Conservation (phyloP, 257 asterid genomes). For the Mitragyna speciosa region DNA sequence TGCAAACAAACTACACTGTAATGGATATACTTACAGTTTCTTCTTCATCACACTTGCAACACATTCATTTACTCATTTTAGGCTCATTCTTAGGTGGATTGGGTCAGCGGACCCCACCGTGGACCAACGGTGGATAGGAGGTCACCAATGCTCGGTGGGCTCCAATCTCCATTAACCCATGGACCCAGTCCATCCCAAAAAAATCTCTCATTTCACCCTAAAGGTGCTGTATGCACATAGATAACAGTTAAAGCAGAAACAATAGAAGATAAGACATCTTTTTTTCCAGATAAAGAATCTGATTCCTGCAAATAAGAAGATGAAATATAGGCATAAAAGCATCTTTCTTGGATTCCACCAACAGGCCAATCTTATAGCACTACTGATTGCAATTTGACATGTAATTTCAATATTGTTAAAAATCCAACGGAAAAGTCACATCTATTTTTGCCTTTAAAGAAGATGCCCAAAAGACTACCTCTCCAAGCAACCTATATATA, state of each 20-base stretch:
- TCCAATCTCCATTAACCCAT: too few species aligned
- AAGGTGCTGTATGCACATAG: not conserved
- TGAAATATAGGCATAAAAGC: not conserved
- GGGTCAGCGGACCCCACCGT: too few species aligned
- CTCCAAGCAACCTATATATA: too few species aligned
- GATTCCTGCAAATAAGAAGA: not conserved
- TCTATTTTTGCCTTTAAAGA: not conserved
- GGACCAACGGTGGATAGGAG: too few species aligned
- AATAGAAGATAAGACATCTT: not conserved
- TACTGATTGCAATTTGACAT: not conserved
- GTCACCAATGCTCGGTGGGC: too few species aligned
- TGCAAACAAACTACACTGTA: not conserved
- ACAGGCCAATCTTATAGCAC: not conserved
- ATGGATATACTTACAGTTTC: not conserved
- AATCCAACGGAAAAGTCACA: not conserved
- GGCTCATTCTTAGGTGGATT: too few species aligned
- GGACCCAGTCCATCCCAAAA: too few species aligned
- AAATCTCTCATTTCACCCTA: too few species aligned
- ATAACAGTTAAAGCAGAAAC: not conserved
- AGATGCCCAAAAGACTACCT: too few species aligned
- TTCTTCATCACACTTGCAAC: not conserved
- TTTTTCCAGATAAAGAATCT: conserved; percentile 5
- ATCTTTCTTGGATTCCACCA: not conserved
- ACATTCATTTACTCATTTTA: not conserved
- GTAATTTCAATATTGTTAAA: not conserved